Base-by-base conservation (phyloP, 2,329 filamentous ascomycete species). In the Whalleya microplaca region DNA sequence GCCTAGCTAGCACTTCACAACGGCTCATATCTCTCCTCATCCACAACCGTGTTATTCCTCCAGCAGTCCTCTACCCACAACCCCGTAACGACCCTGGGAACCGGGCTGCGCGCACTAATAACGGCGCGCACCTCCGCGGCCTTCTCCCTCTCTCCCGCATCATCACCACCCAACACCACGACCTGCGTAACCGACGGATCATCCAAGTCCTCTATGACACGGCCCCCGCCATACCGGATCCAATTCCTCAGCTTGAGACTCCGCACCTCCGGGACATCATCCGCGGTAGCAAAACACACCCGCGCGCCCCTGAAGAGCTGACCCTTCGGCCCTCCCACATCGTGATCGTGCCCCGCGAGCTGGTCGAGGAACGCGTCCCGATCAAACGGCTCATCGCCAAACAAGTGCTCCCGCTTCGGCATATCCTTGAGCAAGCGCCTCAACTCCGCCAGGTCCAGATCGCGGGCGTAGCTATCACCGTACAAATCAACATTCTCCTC, bases 1-100 rank as follows among this genome's bases (percentile, higher is more conserved):
- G 6, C 37, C 37, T 41, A 29, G 41, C 18, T 19, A 47, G 21
- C 20, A 43, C 23, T 41, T 52, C 19, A 68, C n/a, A 66, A 46
- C 12, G 67, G 63, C 37, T 54, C 56, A 66, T 82, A 86, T 41
- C 76, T 74, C 66, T 94, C 91, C 75, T 97, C 94, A 63, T 96
- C 91, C 45, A 97, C 71, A 58, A 90, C 68, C 0, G 92, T 96
- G 61, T 80, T 81, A 71, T 94, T 91, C 56, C 78, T 79, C 92
- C 93, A 96, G 66, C 90, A 91, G 50, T 89, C 86, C 48, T 87
- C 81, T 0, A 97, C 75, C 95, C 95, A 99, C 14, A 78, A 77
- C 9, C 80, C 71, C 0, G 76, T 82, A 2, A 97, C 89, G 6
- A 94, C 74, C 61, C 91, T 80, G 0, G 93, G 91, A 37, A 92